These are phyloP conservation scores for Cyathus striatus DNA, from an alignment of 768 basidiomycete genomes.

Conservation along the genomic window DNA sequence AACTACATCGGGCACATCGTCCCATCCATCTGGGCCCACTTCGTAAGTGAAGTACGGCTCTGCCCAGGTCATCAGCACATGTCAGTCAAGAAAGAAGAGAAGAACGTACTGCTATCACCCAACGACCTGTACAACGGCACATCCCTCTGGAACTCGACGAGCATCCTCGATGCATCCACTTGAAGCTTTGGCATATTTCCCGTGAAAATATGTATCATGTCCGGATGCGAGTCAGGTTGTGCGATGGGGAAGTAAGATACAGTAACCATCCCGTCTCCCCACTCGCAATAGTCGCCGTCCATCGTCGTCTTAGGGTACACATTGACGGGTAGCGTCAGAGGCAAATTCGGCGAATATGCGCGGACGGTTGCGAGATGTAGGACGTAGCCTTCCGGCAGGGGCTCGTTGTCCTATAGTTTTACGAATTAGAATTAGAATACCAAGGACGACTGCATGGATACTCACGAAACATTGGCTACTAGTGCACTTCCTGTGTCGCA, in stretches of 20 bases:
- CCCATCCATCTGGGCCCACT: neutral
- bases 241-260: slow-evolving; percentile 16
- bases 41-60: slow-evolving; percentile 13
- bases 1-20: neutral
- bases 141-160: slow-evolving; percentile 32
- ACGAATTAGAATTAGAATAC: no score
- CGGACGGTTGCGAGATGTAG: slow-evolving; percentile 23
- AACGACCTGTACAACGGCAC: slow-evolving; percentile 22
- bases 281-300: slow-evolving; percentile 10
- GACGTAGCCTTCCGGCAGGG: slow-evolving; percentile 15
- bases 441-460: no score
- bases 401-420: slow-evolving; percentile 12
- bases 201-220: slow-evolving; percentile 41
- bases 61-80: neutral
- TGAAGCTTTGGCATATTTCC: slow-evolving; percentile 40
- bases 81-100: neutral
- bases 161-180: slow-evolving; percentile 25
- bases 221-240: slow-evolving; percentile 7
- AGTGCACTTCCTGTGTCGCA: slow-evolving; percentile 43
- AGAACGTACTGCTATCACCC: slow-evolving; percentile 11
- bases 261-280: slow-evolving; percentile 27
- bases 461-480: slow-evolving; percentile 32
- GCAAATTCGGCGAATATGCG: slow-evolving; percentile 27
- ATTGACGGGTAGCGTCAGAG: slow-evolving; percentile 24
- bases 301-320: slow-evolving; percentile 14